A percentile compares a stretch with the other conserved stretches of the same genome.
These are phyloP conservation scores for Mucor piriformis DNA, from an alignment of 371 early-diverging fungal species.

Conservation along the genomic window DNA sequence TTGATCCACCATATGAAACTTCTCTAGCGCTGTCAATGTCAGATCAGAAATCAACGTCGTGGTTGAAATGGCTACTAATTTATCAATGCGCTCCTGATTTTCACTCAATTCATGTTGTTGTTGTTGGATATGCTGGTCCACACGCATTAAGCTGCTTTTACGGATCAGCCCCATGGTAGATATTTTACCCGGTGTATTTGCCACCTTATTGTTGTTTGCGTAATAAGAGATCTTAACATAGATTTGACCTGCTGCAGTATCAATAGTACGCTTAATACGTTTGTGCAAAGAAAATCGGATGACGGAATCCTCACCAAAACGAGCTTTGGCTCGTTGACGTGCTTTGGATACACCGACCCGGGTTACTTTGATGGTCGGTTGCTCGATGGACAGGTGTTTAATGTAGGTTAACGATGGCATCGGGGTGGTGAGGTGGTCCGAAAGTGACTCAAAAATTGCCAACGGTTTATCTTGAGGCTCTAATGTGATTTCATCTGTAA, in stretches of 20 bases:
- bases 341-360: conserved; percentile 40
- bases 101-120: conserved; percentile 9
- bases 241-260: conserved; percentile 38
- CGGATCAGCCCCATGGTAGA: conserved; percentile 17
- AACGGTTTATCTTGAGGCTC: conserved; percentile 62
- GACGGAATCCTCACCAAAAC: conserved; percentile 47
- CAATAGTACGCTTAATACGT: conserved; percentile 49
- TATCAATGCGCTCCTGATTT: conserved; percentile 40
- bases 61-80: conserved; percentile 42
- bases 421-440: conserved; percentile 63
- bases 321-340: conserved; percentile 36
- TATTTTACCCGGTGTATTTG: conserved; percentile 13
- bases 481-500: conserved; percentile 59
- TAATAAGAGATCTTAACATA: conserved; percentile 50
- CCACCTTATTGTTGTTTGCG: conserved; percentile 22
- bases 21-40: conserved; percentile 43
- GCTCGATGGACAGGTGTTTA: conserved; percentile 38
- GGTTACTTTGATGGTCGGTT: conserved; percentile 36
- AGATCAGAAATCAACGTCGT: conserved; percentile 36
- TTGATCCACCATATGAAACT: conserved; percentile 42
- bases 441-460: conserved; percentile 62
- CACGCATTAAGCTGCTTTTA: conserved; percentile 25
- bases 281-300: conserved; percentile 59
- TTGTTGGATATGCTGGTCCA: conserved; percentile 18
- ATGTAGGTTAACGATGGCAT: conserved; percentile 55